Evolutionary conservation across 768 basidiomycete genomes (phyloP), one percentile per base, ranked within the genome.

Genomic region (Cystobasidium ongulense): DNA sequence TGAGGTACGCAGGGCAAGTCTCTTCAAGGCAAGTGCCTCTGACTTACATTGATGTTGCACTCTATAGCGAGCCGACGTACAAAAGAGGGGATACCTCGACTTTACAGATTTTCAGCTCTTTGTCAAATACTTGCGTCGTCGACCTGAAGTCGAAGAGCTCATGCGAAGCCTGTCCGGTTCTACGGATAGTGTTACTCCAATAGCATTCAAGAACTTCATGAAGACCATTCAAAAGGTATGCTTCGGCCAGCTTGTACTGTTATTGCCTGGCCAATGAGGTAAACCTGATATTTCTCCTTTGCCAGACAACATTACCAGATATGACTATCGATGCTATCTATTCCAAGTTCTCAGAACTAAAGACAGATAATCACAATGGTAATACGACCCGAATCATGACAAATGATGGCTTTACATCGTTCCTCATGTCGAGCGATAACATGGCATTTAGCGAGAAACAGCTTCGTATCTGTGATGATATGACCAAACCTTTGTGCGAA

Each of bases 401-500:
- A 1, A 76, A 88, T 21, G 87, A 89, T 29, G 85, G 83, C 0
- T 91, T 98, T 80, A 86, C 87, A 0, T 82, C 88, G 0, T 96
- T 92, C 84, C 86, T 98, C 3, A 80, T 88, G 11, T 94, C 92
- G 0, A 79, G 86, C 0, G 89, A 92, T 75, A 97, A 96, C 77
- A 81, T 88, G 0, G 83, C 85, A 15, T 85, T 86, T 76, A 77
- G 83, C 4, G 85, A 86, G 43, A 13, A 41, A 25, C 72, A 73
- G 27, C n/a, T 39, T 36, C 82, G 83, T 18, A 82, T 88, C 4
- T 84, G 84, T 80, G 90, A 93, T 63, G 89, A 96, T 77, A 97
- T 98, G 96, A 89, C 89, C 0, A 83, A 86, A 0, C 92, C 95
- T 0, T 83, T 96, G 17, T 86, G 87, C 1, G 90, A 97, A 73